These are phyloP conservation scores for Quercus suber DNA, from an alignment of 306 rosid species.

Conservation along the genomic window DNA sequence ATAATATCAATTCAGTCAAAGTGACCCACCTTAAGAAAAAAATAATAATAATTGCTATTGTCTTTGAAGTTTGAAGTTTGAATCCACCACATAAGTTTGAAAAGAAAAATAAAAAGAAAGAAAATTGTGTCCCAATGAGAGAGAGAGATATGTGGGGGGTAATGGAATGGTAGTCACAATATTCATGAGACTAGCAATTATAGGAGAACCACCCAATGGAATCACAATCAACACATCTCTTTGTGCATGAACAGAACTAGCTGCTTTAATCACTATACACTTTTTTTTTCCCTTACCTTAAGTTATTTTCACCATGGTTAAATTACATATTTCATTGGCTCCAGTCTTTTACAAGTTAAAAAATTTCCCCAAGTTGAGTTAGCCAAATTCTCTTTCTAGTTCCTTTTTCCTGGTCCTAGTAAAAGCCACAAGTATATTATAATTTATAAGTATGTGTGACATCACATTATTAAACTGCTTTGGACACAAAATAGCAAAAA, in stretches of 20 bases:
- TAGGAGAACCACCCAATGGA: background rate
- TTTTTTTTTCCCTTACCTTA: background rate
- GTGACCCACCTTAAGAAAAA: slow-evolving; percentile 46
- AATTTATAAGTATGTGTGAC: background rate
- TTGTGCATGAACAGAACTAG: slow-evolving; percentile 19
- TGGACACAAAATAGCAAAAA: background rate
- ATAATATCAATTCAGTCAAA: slow-evolving; percentile 48
- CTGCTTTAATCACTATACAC: background rate
- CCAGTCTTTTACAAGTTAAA: background rate
- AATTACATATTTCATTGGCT: background rate
- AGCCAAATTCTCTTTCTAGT: background rate
- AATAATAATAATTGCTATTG: slow-evolving; percentile 17
- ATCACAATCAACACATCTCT: background rate
- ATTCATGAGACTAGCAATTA: slow-evolving; percentile 25
- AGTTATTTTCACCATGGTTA: background rate
- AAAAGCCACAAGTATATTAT: background rate
- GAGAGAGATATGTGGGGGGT: slow-evolving; percentile 8
- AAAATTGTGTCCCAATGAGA: background rate
- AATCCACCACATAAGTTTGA: slow-evolving; percentile 34
- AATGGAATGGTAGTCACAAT: slow-evolving; percentile 32
- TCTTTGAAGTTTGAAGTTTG: slow-evolving; percentile 58
- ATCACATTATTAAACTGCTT: slow-evolving; percentile 4
- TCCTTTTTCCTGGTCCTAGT: background rate
- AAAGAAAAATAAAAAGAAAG: background rate
- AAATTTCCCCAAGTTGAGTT: too few species aligned